Evolutionary conservation across 257 asterid species (phyloP).

Genomic region (Solanum ossicruentum): DNA sequence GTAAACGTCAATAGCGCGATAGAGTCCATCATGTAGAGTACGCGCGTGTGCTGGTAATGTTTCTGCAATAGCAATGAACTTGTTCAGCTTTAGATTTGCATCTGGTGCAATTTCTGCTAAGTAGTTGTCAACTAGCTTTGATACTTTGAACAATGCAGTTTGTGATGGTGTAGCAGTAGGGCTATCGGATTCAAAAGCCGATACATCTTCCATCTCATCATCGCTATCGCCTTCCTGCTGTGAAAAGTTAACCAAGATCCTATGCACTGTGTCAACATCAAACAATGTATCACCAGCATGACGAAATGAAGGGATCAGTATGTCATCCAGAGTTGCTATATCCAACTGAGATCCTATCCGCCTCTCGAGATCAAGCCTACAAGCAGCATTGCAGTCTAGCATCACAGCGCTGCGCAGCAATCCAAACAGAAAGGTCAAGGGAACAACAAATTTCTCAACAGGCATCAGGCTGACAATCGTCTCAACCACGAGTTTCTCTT

Average conservation of each 20-base stretch:
- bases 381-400: slow-evolving; percentile 57
- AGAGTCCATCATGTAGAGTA: slow-evolving; percentile 61
- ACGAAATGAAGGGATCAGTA: slow-evolving; percentile 69
- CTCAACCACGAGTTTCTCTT: slow-evolving; percentile 68
- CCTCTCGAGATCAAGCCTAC: slow-evolving; percentile 80
- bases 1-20: slow-evolving; percentile 82
- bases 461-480: slow-evolving; percentile 78
- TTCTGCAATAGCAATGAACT: slow-evolving; percentile 81
- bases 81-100: slow-evolving; percentile 65
- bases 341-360: slow-evolving; percentile 76
- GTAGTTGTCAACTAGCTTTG: slow-evolving; percentile 71
- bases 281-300: slow-evolving; percentile 80
- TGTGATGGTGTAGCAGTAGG: slow-evolving; percentile 73
- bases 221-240: slow-evolving; percentile 69
- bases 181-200: slow-evolving; percentile 59
- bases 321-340: slow-evolving; percentile 76
- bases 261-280: slow-evolving; percentile 75
- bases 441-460: slow-evolving; percentile 66
- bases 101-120: slow-evolving; percentile 92
- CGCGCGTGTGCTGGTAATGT: slow-evolving; percentile 77
- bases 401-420: slow-evolving; percentile 62
- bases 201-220: slow-evolving; percentile 67
- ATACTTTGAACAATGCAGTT: slow-evolving; percentile 61
- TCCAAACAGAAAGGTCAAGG: slow-evolving; percentile 69
- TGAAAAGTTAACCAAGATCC: slow-evolving; percentile 62